Percentiles rank a stretch among this genome's conserved stretches.
Conservation (phyloP, 177 flowering plant species). For the Vitis hybrid region DNA sequence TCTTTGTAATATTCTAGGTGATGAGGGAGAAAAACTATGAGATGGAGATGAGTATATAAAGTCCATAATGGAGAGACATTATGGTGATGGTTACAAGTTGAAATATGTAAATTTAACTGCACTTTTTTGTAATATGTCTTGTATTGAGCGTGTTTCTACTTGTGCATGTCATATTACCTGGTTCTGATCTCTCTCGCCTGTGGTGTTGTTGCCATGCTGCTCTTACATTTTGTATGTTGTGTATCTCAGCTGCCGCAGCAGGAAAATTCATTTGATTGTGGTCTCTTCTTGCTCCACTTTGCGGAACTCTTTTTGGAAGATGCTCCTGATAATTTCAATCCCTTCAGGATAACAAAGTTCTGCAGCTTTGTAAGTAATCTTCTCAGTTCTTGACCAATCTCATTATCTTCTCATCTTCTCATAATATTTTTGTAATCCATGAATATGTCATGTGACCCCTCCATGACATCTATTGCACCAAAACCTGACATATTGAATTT, state of each 20-base stretch:
- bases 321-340: conserved; percentile 67
- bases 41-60: too few species aligned
- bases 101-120: too few species aligned
- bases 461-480: background rate
- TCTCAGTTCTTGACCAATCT: background rate
- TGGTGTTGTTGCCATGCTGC: background rate
- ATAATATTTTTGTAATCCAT: background rate
- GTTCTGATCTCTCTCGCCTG: background rate
- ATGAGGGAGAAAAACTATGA: too few species aligned
- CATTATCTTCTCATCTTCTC: background rate
- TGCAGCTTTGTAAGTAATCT: conserved; percentile 70
- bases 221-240: conserved; percentile 7
- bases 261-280: conserved; percentile 92
- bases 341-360: conserved; percentile 56
- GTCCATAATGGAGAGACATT: too few species aligned
- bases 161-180: too few species aligned
- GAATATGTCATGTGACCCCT: background rate
- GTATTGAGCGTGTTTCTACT: too few species aligned
- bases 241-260: conserved; percentile 87
- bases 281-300: conserved; percentile 94
- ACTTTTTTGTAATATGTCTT: too few species aligned
- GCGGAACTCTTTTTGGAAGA: conserved; percentile 80
- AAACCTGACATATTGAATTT: too few species aligned
- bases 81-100: too few species aligned
- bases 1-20: too few species aligned